Evolutionary conservation across 2,329 filamentous ascomycete species (phyloP).

Genomic region (Clathrospora elynae): DNA sequence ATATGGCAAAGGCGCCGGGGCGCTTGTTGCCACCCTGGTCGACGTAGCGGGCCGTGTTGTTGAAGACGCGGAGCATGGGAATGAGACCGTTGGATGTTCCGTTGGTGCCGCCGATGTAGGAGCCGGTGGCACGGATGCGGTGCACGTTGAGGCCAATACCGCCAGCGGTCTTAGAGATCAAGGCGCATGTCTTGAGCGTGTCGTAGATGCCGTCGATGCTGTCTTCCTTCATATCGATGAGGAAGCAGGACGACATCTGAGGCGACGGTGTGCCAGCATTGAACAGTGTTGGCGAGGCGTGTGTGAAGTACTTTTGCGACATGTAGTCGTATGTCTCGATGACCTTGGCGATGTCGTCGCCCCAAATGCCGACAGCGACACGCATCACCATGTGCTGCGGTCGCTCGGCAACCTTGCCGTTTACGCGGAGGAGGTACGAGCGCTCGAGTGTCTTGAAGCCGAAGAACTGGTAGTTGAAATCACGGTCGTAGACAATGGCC

Average conservation of each 20-base stretch:
- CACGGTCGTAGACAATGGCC: conserved; percentile 97
- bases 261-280: conserved; percentile 94
- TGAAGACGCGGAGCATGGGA: conserved; percentile 98
- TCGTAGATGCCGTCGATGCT: conserved; percentile 99
- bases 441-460: conserved; percentile 99
- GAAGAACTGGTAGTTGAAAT: conserved; percentile 99
- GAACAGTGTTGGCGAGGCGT: conserved; percentile 97
- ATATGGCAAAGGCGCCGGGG: conserved; percentile 97
- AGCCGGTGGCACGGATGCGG: conserved; percentile 94
- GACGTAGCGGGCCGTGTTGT: conserved; percentile 98
- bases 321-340: conserved; percentile 99
- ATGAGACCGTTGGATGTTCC: conserved; percentile 97
- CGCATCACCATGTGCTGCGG: conserved; percentile 99
- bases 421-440: conserved; percentile 93
- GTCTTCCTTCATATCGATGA: conserved; percentile 99
- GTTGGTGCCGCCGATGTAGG: conserved; percentile 97
- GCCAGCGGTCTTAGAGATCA: conserved; percentile 99
- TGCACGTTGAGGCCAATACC: conserved; percentile 97
- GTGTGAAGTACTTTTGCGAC: conserved; percentile 98
- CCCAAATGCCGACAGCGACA: conserved; percentile 95
- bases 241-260: conserved; percentile 96
- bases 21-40: conserved; percentile 99
- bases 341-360: conserved; percentile 89
- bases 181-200: conserved; percentile 97
- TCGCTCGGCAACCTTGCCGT: conserved; percentile 94